These are phyloP conservation scores for Pythium folliculosum DNA, from an alignment of 352 stramenopile genomes.

Conservation along the genomic window DNA sequence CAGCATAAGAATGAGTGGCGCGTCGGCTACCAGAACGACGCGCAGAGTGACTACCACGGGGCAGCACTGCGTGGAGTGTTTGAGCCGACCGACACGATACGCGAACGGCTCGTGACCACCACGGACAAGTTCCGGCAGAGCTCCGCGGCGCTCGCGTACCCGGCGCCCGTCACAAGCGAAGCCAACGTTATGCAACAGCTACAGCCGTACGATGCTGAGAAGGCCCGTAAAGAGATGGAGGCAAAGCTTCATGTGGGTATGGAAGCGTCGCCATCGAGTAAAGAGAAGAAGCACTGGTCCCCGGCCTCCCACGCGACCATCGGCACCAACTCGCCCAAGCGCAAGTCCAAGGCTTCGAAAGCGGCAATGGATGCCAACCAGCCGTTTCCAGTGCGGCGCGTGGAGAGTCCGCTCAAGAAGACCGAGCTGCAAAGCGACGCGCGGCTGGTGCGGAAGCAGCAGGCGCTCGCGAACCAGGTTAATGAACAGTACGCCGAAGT, in stretches of 20 bases:
- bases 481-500: slow-evolving; percentile 32
- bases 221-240: slow-evolving; percentile 25
- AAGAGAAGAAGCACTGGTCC: slow-evolving; percentile 37
- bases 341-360: slow-evolving; percentile 19
- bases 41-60: slow-evolving; percentile 30
- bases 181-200: slow-evolving; percentile 4
- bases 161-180: not conserved
- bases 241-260: slow-evolving; percentile 13
- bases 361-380: slow-evolving; percentile 26
- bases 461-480: slow-evolving; percentile 33
- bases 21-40: slow-evolving; percentile 50
- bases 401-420: slow-evolving; percentile 27
- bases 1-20: slow-evolving; percentile 38
- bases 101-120: slow-evolving; percentile 32
- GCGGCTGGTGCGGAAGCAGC: slow-evolving; percentile 33
- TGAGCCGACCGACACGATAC: slow-evolving; percentile 43
- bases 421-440: slow-evolving; percentile 25
- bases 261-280: not conserved
- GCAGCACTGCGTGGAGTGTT: slow-evolving; percentile 43
- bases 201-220: slow-evolving; percentile 23
- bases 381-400: slow-evolving; percentile 32
- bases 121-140: slow-evolving; percentile 9
- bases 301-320: slow-evolving; percentile 37
- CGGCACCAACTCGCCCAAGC: slow-evolving; percentile 4
- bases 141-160: slow-evolving; percentile 22